These are phyloP conservation scores for Kwoniella sp. DNA, from an alignment of 768 basidiomycete species.

Conservation along the genomic window DNA sequence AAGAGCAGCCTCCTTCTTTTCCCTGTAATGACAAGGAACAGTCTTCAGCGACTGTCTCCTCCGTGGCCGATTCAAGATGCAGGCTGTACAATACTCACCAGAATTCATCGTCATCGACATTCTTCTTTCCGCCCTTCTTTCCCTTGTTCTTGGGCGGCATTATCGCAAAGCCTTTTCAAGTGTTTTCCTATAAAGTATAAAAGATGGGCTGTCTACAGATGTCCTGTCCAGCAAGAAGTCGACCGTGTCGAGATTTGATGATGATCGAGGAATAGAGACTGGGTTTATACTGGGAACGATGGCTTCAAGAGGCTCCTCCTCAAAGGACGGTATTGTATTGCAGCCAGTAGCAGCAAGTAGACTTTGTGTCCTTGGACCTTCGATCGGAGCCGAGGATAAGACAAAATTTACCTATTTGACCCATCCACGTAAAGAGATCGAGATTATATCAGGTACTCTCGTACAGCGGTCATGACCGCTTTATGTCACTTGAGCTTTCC, in stretches of 20 bases:
- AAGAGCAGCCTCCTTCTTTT: conserved; percentile 50
- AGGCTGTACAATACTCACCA: conserved; percentile 66
- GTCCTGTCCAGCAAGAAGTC: not conserved
- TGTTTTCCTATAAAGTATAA: not conserved
- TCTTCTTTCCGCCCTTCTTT: conserved; percentile 83
- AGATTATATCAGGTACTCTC: too few relatives aligned
- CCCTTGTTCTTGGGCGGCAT: conserved; percentile 71
- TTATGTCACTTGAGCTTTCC: too few relatives aligned
- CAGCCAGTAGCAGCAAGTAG: too few relatives aligned
- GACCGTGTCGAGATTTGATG: not conserved
- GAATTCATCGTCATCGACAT: conserved; percentile 72
- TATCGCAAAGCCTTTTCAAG: not conserved
- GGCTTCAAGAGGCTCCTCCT: too few relatives aligned
- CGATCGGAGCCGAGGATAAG: not conserved
- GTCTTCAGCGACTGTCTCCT: conserved; percentile 50
- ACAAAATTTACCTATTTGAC: not conserved
- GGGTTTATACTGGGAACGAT: too few relatives aligned
- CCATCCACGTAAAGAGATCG: not conserved
- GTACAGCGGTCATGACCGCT: too few relatives aligned
- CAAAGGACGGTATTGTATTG: too few relatives aligned
- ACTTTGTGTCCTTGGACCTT: not conserved
- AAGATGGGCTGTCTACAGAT: not conserved
- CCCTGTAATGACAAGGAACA: conserved; percentile 30
- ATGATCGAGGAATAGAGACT: too few relatives aligned
- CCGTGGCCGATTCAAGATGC: conserved; percentile 39